A percentile compares a stretch with the other conserved stretches of the same genome.
phyloP scores from a whole-genome alignment of 78 protist genomes.

The slime mould (Dictyostelium discoideum) region dicty_2.7 NC_007089.4:3692001-3692500 shows the following conservation, averaged over 20 bases:
- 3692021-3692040: too few species aligned
- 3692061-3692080: too few species aligned
- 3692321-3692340: constrained; percentile 44
- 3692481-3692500: too few species aligned
- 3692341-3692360: constrained; percentile 29
- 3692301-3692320: constrained; percentile 13
- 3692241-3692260: constrained; percentile 28
- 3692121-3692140: constrained; percentile 69
- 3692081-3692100: constrained; percentile 46
- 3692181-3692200: constrained; percentile 89
- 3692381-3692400: not conserved
- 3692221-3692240: constrained; percentile 83
- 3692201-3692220: constrained; percentile 92
- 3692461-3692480: not conserved
- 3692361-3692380: not conserved
- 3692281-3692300: constrained; percentile 42
- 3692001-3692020: too few species aligned
- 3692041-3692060: too few species aligned
- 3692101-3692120: constrained; percentile 93
- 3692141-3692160: constrained; percentile 80
- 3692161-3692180: constrained; percentile 79
- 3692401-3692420: not conserved
- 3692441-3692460: too few species aligned
- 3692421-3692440: not conserved
- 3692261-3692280: constrained; percentile 78